phyloP scores from a whole-genome alignment of 352 stramenopile genomes.

The Pseudoperonospora humuli region DNA sequence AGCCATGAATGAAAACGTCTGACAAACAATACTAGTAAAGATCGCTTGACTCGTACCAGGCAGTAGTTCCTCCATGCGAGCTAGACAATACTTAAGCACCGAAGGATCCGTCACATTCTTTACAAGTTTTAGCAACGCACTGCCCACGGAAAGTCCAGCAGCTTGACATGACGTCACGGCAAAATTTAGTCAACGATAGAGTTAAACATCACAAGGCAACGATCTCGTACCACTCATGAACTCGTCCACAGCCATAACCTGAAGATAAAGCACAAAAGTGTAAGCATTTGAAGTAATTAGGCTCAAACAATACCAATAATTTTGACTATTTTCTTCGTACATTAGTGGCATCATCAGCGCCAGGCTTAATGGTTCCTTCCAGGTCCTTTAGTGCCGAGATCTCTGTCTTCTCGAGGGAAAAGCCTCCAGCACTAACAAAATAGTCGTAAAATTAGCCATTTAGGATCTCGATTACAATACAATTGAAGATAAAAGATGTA shows the following conservation, averaged over 20 bases:
- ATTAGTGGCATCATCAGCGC: conserved; percentile 40
- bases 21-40: not conserved
- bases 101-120: conserved; percentile 86
- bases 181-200: not conserved
- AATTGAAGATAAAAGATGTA: not conserved
- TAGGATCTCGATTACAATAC: no score
- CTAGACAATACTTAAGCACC: conserved; percentile 81
- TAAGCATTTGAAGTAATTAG: conserved; percentile 4
- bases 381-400: conserved; percentile 81
- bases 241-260: conserved; percentile 67
- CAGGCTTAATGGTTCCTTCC: conserved; percentile 65
- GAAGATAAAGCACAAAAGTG: conserved; percentile 7
- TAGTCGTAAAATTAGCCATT: not conserved
- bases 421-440: conserved; percentile 44
- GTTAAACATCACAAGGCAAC: no score
- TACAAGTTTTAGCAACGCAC: conserved; percentile 72
- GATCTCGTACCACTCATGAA: conserved; percentile 51
- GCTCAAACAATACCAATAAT: not conserved
- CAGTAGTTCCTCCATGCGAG: conserved; percentile 80
- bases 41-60: conserved; percentile 33
- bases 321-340: conserved; percentile 16
- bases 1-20: no score
- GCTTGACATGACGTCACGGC: conserved; percentile 22
- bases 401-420: conserved; percentile 81
- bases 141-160: conserved; percentile 49